Evolutionary conservation across 169 alveolate species (phyloP), one percentile per base, ranked within the genome.

Genomic region (Plasmodium knowlesi): DNA sequence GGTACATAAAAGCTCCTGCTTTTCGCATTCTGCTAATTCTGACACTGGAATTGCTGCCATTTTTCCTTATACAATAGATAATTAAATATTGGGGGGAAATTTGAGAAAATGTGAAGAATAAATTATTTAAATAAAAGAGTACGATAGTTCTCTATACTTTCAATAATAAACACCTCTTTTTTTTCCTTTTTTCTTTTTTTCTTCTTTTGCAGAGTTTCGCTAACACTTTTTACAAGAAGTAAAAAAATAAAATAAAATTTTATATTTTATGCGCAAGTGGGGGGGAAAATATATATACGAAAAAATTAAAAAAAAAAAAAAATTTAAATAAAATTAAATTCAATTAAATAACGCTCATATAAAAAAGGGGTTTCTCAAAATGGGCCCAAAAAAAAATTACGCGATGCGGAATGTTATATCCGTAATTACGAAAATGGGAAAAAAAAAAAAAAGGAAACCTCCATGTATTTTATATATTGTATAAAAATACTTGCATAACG

Each of bases 1-100:
- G 81, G 98, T 98, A 98, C 99, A 98, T 96, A 98, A 96, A 95
- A 98, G 97, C 96, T 98, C 99, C 92, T 96, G 98, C 83, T 97
- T 96, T 96, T 97, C 97, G 82, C 93, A 96, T 79, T 95, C 96
- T 94, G 97, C 73, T 82, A 96, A 88, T 78, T 92, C 92, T 72
- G 95, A 32, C 37, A 94, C 95, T 84, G 97, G 96, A 70, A 97
- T 93, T 43, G 97, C 96, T 70, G 98, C 97, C 98, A 97, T 96
- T 89, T 89, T 79, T 37, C 53, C 67, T 41, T 57, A 41, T 67
- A 80, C 53, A 25, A 43, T 82, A 39, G 71, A 43, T 82, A 50
- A 73, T 83, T 74, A 54, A 41, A 32, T 61, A 83, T 46, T 46
- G 53, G 30, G 73, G 9, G 76, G 19, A 82, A 30, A 14, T 2